These are phyloP conservation scores for Mariannaea sp. DNA, from an alignment of 2,329 filamentous ascomycete genomes.

Conservation along the genomic window DNA sequence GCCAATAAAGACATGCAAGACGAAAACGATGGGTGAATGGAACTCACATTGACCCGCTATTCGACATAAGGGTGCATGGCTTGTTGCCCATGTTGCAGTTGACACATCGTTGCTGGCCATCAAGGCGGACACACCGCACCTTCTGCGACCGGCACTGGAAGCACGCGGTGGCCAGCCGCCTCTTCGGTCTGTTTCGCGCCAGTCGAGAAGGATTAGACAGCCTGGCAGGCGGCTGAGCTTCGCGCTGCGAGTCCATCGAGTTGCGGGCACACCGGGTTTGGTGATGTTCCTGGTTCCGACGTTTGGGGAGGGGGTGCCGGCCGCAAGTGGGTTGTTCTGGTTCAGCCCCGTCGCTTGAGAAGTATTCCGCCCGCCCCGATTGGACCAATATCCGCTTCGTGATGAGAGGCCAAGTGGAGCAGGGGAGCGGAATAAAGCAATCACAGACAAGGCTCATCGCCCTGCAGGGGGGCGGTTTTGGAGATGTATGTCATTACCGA, in stretches of 20 bases:
- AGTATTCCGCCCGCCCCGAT: background rate
- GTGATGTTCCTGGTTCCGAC: background rate
- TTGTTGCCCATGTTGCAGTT: constrained; percentile 16
- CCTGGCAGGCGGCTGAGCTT: background rate
- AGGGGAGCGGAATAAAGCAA: too few relatives aligned
- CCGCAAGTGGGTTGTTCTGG: background rate
- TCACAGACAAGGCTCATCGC: background rate
- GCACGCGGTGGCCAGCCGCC: constrained; percentile 5
- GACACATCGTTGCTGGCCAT: constrained; percentile 2
- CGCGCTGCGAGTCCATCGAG: constrained; percentile 7
- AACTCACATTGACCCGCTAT: constrained; percentile 9
- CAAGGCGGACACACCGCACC: constrained; percentile 11
- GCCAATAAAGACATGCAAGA: background rate
- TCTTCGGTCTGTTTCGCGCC: background rate
- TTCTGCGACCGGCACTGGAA: constrained; percentile 10
- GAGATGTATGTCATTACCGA: background rate
- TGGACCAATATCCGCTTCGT: background rate
- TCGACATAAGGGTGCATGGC: constrained; percentile 12
- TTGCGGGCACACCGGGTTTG: background rate
- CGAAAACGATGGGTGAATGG: background rate
- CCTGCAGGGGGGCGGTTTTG: background rate
- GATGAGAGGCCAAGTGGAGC: background rate
- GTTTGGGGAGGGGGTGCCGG: too few relatives aligned
- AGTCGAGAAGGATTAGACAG: background rate
- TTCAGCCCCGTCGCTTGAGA: background rate